A percentile compares a stretch with the other conserved stretches of the same genome.
phyloP scores from a whole-genome alignment of 768 basidiomycete genomes.

The Lactifluus hygrophoroides region DNA sequence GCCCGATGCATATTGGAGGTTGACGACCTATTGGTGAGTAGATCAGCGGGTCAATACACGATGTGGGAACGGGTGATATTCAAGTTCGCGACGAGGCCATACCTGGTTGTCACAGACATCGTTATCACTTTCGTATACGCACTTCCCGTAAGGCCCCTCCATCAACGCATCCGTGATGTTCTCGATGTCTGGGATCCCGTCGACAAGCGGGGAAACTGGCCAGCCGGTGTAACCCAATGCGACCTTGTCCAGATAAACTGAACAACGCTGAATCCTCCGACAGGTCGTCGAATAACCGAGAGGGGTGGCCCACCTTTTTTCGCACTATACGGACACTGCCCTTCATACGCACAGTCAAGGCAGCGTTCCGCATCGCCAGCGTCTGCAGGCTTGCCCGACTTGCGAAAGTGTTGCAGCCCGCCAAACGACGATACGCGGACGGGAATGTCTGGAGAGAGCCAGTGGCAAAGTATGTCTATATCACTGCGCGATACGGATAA shows the following conservation, averaged over 20 bases:
- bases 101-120: constrained; percentile 86
- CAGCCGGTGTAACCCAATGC: constrained; percentile 44
- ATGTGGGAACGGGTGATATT: too few species aligned
- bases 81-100: background rate
- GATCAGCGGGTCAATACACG: too few species aligned
- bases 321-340: constrained; percentile 76
- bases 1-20: constrained; percentile 76
- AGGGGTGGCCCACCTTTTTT: constrained; percentile 58
- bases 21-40: constrained; percentile 56
- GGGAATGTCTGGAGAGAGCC: constrained; percentile 59
- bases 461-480: constrained; percentile 75
- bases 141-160: constrained; percentile 65
- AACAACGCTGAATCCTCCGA: background rate
- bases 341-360: constrained; percentile 64
- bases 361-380: constrained; percentile 69
- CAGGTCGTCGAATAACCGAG: background rate
- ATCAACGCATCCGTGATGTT: constrained; percentile 68
- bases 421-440: constrained; percentile 78
- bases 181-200: constrained; percentile 81
- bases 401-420: constrained; percentile 74
- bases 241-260: constrained; percentile 80
- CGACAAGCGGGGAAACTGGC: constrained; percentile 63
- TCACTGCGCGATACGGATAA: constrained; percentile 41
- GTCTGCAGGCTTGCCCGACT: constrained; percentile 54
- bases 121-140: constrained; percentile 79